These are phyloP conservation scores for Melocanna baccifera DNA, from an alignment of 176 grass and related monocot genomes.

Conservation along the genomic window DNA sequence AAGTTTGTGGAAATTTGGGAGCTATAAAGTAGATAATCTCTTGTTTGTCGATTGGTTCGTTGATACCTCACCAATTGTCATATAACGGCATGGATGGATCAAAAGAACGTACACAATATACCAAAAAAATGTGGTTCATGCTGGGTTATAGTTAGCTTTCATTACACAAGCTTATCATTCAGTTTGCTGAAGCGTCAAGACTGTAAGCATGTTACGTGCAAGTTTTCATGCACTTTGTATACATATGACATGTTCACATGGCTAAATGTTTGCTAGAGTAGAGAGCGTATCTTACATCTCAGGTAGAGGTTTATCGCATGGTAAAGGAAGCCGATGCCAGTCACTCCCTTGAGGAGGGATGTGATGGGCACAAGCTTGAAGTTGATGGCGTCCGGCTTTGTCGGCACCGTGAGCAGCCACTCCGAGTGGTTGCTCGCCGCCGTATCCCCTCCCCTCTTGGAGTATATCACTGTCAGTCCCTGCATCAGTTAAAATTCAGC, in stretches of 20 bases:
- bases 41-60: not conserved
- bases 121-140: too few species aligned
- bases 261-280: not conserved
- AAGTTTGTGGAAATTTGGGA: not conserved
- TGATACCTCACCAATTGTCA: not conserved
- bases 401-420: constrained; percentile 73
- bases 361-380: constrained; percentile 83
- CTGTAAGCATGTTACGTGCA: not conserved
- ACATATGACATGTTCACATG: not conserved
- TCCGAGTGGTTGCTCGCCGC: constrained; percentile 63
- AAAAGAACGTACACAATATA: too few species aligned
- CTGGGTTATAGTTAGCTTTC: too few species aligned
- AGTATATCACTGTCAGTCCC: constrained; percentile 82
- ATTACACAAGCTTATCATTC: not conserved
- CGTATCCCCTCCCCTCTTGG: constrained; percentile 75
- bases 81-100: not conserved
- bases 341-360: constrained; percentile 67
- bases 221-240: not conserved
- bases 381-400: constrained; percentile 61
- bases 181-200: not conserved
- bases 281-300: constrained; percentile 56
- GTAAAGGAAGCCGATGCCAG: constrained; percentile 67
- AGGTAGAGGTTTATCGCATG: constrained; percentile 96
- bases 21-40: not conserved
- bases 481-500: constrained; percentile 17